phyloP scores from a whole-genome alignment of 1,139 yeast species.

The Suhomyces bribrorum region DNA sequence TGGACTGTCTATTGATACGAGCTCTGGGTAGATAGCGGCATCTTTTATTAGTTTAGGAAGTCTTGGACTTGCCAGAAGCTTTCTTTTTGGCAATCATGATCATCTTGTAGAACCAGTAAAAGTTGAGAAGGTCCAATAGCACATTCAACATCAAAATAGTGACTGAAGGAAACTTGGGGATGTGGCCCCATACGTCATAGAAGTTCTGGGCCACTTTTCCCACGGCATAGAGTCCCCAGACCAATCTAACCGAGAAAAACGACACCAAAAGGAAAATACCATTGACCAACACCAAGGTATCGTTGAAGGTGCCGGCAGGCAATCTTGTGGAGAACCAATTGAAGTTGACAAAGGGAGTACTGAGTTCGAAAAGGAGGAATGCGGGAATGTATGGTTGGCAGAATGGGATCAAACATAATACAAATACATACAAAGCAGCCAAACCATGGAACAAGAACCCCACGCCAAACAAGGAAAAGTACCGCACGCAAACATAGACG shows the following conservation, averaged over 20 bases:
- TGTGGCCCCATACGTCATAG: constrained; percentile 35
- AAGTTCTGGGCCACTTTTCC: constrained; percentile 54
- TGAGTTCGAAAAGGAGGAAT: constrained; percentile 82
- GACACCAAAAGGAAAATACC: constrained; percentile 67
- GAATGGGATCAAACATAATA: constrained; percentile 50
- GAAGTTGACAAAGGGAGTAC: constrained; percentile 89
- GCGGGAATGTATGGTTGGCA: constrained; percentile 79
- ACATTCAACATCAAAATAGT: constrained; percentile 63
- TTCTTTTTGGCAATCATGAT: constrained; percentile 64
- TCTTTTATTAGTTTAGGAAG: not conserved
- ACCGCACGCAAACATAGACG: constrained; percentile 58
- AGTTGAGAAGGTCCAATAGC: constrained; percentile 66
- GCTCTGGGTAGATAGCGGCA: no score
- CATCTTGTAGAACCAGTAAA: constrained; percentile 85
- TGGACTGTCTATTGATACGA: no score
- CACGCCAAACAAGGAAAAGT: constrained; percentile 68
- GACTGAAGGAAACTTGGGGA: constrained; percentile 33
- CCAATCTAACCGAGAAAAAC: constrained; percentile 76
- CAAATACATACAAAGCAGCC: constrained; percentile 76
- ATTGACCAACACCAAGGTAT: constrained; percentile 57
- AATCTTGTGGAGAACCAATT: constrained; percentile 87
- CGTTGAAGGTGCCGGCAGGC: constrained; percentile 58
- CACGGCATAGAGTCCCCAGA: constrained; percentile 87
- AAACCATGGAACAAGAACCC: constrained; percentile 87
- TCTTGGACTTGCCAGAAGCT: constrained; percentile 10